A percentile compares a stretch with the other conserved stretches of the same genome.
Evolutionary conservation across 129 eudicot genomes (phyloP).

Genomic region (Scalesia atractyloides): DNA sequence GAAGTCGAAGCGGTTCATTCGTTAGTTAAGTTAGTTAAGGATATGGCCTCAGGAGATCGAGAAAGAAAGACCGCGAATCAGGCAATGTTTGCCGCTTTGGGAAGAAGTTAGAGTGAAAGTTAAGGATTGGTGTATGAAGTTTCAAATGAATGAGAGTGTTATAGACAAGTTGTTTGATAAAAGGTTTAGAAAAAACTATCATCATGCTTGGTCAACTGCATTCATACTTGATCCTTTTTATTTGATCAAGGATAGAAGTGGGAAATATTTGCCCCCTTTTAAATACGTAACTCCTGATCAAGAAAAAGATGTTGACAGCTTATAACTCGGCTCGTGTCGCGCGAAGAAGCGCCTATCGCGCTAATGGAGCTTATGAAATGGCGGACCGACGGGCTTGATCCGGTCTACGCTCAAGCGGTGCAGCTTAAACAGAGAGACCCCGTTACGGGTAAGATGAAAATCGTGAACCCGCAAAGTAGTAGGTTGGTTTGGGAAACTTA

Average conservation of each 20-base stretch:
- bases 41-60: slow-evolving; percentile 72
- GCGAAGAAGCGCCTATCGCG: slow-evolving; percentile 80
- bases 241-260: slow-evolving; percentile 65
- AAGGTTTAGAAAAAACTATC: slow-evolving; percentile 76
- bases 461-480: slow-evolving; percentile 83
- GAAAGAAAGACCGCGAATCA: slow-evolving; percentile 63
- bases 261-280: slow-evolving; percentile 90
- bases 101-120: slow-evolving; percentile 69
- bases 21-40: slow-evolving; percentile 55
- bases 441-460: slow-evolving; percentile 71
- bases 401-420: slow-evolving; percentile 94
- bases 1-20: slow-evolving; percentile 81
- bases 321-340: slow-evolving; percentile 75
- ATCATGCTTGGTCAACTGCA: slow-evolving; percentile 97
- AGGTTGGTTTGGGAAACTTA: slow-evolving; percentile 94
- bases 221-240: slow-evolving; percentile 85
- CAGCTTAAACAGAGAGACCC: slow-evolving; percentile 85
- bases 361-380: slow-evolving; percentile 96
- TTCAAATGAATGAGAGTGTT: slow-evolving; percentile 53
- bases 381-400: slow-evolving; percentile 93
- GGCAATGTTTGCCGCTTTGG: slow-evolving; percentile 94
- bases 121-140: slow-evolving; percentile 75
- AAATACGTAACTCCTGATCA: slow-evolving; percentile 73
- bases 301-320: slow-evolving; percentile 87
- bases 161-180: slow-evolving; percentile 66